These are phyloP conservation scores for Solanum chiquidenum DNA, from an alignment of 257 asterid genomes.

Conservation along the genomic window DNA sequence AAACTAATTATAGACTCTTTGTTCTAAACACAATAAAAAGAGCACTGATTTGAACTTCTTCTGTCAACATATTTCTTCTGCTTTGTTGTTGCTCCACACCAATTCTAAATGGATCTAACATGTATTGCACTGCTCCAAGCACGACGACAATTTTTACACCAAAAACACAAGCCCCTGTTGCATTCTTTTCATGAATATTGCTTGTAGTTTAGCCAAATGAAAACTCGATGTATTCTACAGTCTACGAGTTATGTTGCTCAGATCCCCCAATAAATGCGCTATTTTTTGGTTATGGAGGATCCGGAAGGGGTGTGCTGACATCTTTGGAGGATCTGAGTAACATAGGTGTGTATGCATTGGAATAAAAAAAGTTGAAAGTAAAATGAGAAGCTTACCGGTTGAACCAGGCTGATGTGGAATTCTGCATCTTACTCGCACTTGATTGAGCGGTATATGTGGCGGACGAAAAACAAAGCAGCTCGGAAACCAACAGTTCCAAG, in stretches of 20 bases:
- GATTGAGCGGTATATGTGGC: constrained; percentile 21
- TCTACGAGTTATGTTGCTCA: background rate
- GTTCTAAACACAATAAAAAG: background rate
- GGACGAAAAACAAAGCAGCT: constrained; percentile 19
- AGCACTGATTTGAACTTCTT: background rate
- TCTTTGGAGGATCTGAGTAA: background rate
- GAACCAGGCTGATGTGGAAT: background rate
- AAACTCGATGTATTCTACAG: background rate
- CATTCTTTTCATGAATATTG: background rate
- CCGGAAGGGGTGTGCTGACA: background rate
- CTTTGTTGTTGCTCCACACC: background rate
- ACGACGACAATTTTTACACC: background rate
- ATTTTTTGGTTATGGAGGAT: background rate
- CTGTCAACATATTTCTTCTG: background rate
- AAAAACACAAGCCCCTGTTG: background rate
- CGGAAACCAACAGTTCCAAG: constrained; percentile 26
- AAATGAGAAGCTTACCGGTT: background rate
- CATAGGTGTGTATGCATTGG: background rate
- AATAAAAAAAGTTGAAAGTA: background rate
- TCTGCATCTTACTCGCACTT: constrained; percentile 16
- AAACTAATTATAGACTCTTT: background rate
- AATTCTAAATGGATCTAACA: background rate
- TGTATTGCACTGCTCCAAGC: background rate
- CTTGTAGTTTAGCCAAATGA: background rate
- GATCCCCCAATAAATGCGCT: background rate